These are phyloP conservation scores for Hypomyces rosellus DNA, from an alignment of 2,329 filamentous ascomycete genomes.

Conservation along the genomic window DNA sequence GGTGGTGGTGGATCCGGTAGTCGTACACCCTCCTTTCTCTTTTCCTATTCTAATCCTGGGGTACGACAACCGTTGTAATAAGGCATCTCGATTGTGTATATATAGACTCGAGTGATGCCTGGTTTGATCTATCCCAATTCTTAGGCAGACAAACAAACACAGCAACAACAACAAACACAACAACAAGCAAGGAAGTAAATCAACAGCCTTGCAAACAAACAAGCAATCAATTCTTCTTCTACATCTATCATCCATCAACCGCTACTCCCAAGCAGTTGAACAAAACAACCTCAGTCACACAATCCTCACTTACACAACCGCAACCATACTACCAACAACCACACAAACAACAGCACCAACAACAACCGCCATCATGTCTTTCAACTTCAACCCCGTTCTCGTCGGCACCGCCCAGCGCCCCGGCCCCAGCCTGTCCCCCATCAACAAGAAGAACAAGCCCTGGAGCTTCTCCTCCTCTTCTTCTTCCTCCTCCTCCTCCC, in stretches of 20 bases:
- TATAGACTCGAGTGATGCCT: constrained; percentile 9
- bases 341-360: not conserved
- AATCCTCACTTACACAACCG: not conserved
- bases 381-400: constrained; percentile 4
- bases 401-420: constrained; percentile 9
- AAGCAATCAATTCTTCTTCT: not conserved
- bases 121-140: constrained; percentile 1
- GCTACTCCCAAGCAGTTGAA: not conserved
- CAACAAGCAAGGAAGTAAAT: too few relatives aligned
- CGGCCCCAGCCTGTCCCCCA: constrained; percentile 2
- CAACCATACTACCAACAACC: not conserved
- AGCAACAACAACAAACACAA: not conserved
- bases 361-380: constrained; percentile 5
- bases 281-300: not conserved
- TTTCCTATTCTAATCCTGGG: too few relatives aligned
- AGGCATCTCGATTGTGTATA: constrained; percentile 1
- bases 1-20: not conserved
- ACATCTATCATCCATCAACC: not conserved
- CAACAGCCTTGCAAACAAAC: not conserved
- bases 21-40: too few relatives aligned
- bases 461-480: constrained; percentile 5
- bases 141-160: constrained; percentile 4
- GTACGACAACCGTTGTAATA: too few relatives aligned
- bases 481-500: not conserved
- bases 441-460: constrained; percentile 1